phyloP scores from a whole-genome alignment of 257 asterid genomes.

The Echium plantagineum region DNA sequence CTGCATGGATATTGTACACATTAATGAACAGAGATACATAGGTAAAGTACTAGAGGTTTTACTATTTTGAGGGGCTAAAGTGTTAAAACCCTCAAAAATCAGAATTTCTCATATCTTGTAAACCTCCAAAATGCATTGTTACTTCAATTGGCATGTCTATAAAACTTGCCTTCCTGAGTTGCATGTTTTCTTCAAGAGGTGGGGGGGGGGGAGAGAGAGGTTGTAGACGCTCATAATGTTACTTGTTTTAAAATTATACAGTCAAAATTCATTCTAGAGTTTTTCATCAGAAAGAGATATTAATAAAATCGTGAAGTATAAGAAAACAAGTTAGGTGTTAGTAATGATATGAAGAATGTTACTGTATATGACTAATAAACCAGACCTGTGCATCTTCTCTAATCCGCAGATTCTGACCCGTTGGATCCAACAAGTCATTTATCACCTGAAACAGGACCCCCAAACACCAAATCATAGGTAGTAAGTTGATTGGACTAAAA shows the following conservation, averaged over 20 bases:
- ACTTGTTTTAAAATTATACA: too few relatives aligned
- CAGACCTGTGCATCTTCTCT: conserved; percentile 96
- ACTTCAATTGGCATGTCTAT: too few relatives aligned
- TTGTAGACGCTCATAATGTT: background rate
- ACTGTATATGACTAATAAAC: conserved; percentile 8
- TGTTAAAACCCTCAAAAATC: too few relatives aligned
- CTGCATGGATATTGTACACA: conserved; percentile 30
- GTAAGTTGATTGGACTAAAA: too few relatives aligned
- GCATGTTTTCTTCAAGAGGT: too few relatives aligned
- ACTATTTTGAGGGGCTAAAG: too few relatives aligned
- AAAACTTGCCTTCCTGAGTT: too few relatives aligned
- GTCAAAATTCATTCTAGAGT: background rate
- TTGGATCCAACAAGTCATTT: conserved; percentile 95
- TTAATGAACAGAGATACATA: background rate
- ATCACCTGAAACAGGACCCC: conserved; percentile 46
- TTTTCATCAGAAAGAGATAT: background rate
- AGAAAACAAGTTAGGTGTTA: background rate
- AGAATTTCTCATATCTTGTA: too few relatives aligned
- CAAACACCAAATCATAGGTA: background rate
- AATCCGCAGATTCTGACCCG: conserved; percentile 93
- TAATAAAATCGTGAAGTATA: background rate
- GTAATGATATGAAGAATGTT: conserved; percentile 3
- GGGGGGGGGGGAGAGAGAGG: too few relatives aligned
- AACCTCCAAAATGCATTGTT: too few relatives aligned
- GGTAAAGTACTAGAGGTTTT: too few relatives aligned